Evolutionary conservation across 345 rosid genomes (phyloP).

Genomic region (Salix caprea): DNA sequence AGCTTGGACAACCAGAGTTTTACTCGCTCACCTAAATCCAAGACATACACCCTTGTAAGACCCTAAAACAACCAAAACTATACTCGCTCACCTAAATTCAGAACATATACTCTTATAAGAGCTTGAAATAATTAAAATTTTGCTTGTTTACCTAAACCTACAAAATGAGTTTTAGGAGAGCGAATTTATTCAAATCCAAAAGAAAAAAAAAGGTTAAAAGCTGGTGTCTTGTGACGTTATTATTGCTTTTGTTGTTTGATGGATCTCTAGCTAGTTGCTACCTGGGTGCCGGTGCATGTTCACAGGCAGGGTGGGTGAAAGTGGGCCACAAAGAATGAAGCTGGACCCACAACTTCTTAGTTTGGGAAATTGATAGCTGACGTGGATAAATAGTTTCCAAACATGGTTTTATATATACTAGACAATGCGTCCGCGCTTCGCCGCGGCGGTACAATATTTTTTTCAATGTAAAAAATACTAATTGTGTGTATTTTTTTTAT

Average conservation of each 20-base stretch:
- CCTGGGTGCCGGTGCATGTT: neutral
- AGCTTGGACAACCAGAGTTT: no score
- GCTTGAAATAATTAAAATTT: accelerated
- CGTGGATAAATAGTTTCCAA: constrained; percentile 13
- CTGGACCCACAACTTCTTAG: neutral
- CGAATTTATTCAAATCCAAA: no score
- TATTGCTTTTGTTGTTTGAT: neutral
- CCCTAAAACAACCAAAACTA: no score
- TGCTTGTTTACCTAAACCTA: no score
- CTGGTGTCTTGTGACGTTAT: neutral
- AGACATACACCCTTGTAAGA: no score
- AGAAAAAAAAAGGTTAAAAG: neutral
- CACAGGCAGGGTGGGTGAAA: neutral
- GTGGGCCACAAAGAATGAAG: neutral
- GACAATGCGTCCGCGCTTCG: no score
- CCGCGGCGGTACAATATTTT: no score
- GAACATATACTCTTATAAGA: accelerated
- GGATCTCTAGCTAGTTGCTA: neutral
- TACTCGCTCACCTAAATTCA: no score
- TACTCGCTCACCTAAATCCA: no score
- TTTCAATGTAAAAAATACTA: no score
- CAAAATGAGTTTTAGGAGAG: no score
- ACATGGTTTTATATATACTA: neutral
- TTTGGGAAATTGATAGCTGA: constrained; percentile 1
- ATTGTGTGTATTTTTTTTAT: no score